A percentile compares a stretch with the other conserved stretches of the same genome.
These are phyloP conservation scores for Trametes gibbosa DNA, from an alignment of 768 basidiomycete genomes.

Conservation along the genomic window DNA sequence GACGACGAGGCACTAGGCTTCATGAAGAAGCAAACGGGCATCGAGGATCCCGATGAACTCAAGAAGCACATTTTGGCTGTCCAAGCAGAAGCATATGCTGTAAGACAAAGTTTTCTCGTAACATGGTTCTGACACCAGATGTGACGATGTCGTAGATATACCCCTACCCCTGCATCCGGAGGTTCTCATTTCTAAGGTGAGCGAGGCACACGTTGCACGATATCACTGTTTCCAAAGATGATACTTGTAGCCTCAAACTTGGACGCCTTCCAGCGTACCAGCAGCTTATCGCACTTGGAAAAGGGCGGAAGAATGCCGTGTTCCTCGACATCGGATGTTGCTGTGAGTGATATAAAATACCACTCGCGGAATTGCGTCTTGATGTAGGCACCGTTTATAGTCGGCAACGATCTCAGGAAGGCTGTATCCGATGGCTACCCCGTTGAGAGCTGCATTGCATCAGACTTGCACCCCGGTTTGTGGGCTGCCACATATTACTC, in stretches of 20 bases:
- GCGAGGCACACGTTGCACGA: not conserved
- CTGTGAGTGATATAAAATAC: slow-evolving; percentile 26
- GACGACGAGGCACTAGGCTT: slow-evolving; percentile 21
- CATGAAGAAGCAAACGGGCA: slow-evolving; percentile 25
- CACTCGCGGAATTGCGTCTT: not conserved
- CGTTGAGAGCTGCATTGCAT: slow-evolving; percentile 33
- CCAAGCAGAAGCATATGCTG: slow-evolving; percentile 23
- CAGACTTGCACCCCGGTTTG: slow-evolving; percentile 35
- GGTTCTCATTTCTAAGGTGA: slow-evolving; percentile 22
- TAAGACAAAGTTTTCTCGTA: not conserved
- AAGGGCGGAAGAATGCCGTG: slow-evolving; percentile 32
- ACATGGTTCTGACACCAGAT: too few species aligned
- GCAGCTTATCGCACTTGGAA: slow-evolving; percentile 33
- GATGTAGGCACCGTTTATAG: slow-evolving; percentile 15
- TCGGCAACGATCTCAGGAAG: slow-evolving; percentile 40
- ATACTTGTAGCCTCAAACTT: slow-evolving; percentile 18
- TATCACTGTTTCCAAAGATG: not conserved
- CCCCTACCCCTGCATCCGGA: slow-evolving; percentile 29
- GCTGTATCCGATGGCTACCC: slow-evolving; percentile 40
- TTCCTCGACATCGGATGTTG: slow-evolving; percentile 45
- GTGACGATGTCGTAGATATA: slow-evolving; percentile 3
- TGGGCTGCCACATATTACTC: not conserved
- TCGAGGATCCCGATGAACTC: slow-evolving; percentile 24
- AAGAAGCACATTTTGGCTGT: slow-evolving; percentile 26
- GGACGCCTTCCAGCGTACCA: slow-evolving; percentile 19